These are phyloP conservation scores for Trichophyton mentagrophytes DNA, from an alignment of 2,329 filamentous ascomycete genomes.

Conservation along the genomic window DNA sequence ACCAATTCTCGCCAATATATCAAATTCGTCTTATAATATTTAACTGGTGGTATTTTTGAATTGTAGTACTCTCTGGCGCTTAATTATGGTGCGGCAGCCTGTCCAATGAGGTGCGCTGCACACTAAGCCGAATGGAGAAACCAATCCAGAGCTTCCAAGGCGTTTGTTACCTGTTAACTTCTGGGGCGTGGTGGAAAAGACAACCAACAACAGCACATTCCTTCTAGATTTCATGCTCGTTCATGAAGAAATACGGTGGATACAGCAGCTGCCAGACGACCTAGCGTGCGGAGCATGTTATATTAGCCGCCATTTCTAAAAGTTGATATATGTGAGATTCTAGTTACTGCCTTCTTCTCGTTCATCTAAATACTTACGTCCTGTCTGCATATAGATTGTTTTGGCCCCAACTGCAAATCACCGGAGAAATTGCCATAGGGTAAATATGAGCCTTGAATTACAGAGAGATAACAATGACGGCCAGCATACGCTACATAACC, in stretches of 20 bases:
- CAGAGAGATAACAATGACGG: conserved; percentile 4
- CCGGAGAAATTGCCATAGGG: not conserved
- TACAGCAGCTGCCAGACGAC: not conserved
- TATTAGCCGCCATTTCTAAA: not conserved
- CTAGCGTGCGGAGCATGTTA: not conserved
- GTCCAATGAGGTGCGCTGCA: not conserved
- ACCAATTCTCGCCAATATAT: not conserved
- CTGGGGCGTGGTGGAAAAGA: not conserved
- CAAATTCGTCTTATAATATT: not conserved
- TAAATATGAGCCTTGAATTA: conserved; percentile 11
- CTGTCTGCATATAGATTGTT: not conserved
- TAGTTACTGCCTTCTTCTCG: not conserved
- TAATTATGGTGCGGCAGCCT: too few relatives aligned
- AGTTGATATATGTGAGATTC: not conserved
- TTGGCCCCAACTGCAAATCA: not conserved
- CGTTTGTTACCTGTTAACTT: conserved; percentile 3
- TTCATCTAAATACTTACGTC: not conserved
- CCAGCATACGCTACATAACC: not conserved
- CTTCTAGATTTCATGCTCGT: not conserved
- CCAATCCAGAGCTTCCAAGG: not conserved
- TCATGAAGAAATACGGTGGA: not conserved
- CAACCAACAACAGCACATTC: not conserved
- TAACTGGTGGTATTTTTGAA: too few relatives aligned
- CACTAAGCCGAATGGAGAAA: not conserved
- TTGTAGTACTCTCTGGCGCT: too few relatives aligned